A percentile compares a stretch with the other conserved stretches of the same genome.
Conservation (phyloP, 208 protist species). For the Leishmania martiniquensis region DNA sequence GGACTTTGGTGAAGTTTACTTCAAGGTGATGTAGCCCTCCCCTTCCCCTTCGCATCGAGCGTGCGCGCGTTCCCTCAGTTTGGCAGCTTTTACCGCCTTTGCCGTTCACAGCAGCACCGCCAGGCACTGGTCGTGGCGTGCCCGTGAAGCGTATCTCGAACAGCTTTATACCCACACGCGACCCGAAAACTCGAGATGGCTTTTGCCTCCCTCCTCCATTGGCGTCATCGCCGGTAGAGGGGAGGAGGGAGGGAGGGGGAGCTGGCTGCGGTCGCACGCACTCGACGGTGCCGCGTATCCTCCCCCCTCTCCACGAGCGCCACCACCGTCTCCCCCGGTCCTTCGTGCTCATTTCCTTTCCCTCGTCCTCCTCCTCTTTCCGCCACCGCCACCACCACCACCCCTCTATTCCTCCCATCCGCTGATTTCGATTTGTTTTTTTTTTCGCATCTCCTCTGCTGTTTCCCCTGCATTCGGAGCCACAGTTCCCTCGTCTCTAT, state of each 20-base stretch:
- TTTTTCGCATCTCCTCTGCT: background rate
- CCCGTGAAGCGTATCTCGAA: conserved; percentile 1
- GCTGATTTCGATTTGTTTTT: background rate
- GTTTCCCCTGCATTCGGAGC: background rate
- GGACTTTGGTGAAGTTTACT: conserved; percentile 46
- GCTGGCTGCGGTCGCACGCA: conserved; percentile 8
- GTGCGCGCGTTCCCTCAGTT: background rate
- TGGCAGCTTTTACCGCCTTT: background rate
- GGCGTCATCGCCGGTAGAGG: background rate
- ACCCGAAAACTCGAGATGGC: background rate
- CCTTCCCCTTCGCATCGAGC: background rate
- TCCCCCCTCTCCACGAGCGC: background rate
- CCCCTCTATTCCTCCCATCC: background rate
- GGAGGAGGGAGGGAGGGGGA: conserved; percentile 5
- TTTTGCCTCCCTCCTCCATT: background rate
- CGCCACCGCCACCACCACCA: no score
- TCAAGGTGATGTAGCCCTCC: conserved; percentile 20
- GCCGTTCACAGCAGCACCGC: conserved; percentile 8
- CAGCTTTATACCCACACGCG: background rate
- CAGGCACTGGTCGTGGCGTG: no score
- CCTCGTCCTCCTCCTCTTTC: background rate
- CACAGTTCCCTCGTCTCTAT: background rate
- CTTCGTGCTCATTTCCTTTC: background rate
- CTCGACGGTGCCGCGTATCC: conserved; percentile 9
- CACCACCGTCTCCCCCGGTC: no score